Conservation (phyloP, 1,284 basidiomycete genomes). For the Ceratobasidium sp. region DNA sequence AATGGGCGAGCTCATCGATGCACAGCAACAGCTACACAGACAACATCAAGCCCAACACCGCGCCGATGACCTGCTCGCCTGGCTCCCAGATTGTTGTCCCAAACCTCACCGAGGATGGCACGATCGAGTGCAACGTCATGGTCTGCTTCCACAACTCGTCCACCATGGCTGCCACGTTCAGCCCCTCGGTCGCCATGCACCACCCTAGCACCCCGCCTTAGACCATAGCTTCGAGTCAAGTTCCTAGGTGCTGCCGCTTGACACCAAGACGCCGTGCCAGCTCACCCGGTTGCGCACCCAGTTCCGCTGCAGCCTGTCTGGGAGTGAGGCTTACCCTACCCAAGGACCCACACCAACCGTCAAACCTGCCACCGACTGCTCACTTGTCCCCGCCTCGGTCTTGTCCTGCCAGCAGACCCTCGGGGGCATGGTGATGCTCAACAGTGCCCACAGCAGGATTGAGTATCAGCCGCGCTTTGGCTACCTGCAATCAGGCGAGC, state of each 20-base stretch:
- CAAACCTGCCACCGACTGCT: constrained; percentile 32
- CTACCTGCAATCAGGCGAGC: too few species aligned
- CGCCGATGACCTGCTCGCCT: constrained; percentile 42
- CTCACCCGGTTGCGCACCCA: constrained; percentile 42
- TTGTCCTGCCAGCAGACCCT: too few species aligned
- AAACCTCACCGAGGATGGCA: constrained; percentile 26
- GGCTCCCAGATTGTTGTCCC: constrained; percentile 44
- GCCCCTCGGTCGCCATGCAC: constrained; percentile 45
- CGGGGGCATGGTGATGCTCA: too few species aligned
- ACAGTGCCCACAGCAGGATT: too few species aligned
- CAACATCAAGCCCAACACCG: constrained; percentile 10
- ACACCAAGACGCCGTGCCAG: constrained; percentile 31
- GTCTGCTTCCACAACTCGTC: constrained; percentile 41
- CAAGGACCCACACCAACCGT: constrained; percentile 62
- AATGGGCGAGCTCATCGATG: constrained; percentile 35
- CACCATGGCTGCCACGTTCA: constrained; percentile 9
- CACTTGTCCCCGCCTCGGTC: too few species aligned
- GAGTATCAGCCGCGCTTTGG: too few species aligned
- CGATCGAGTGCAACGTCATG: constrained; percentile 35
- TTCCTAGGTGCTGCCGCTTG: constrained; percentile 4
- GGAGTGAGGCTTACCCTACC: constrained; percentile 66
- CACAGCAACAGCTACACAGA: constrained; percentile 28
- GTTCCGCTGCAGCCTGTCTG: constrained; percentile 42
- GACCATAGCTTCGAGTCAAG: constrained; percentile 1
- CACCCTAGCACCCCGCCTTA: constrained; percentile 41